Percentiles rank a stretch among this genome's conserved stretches.
These are phyloP conservation scores for Aspergillus biplanus DNA, from an alignment of 495 filamentous ascomycete genomes.

Conservation along the genomic window DNA sequence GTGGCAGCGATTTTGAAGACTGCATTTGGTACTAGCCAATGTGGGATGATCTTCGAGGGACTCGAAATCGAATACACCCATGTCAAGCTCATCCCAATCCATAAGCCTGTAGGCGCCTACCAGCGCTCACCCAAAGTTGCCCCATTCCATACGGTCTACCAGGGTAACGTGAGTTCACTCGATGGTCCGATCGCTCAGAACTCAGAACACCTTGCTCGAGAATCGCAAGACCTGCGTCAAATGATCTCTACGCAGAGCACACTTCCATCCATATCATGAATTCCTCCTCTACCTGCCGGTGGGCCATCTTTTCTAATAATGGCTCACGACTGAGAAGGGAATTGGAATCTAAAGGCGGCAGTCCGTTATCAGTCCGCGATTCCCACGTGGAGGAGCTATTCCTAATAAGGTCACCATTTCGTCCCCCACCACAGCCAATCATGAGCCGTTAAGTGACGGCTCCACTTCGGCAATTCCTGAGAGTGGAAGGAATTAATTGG, in stretches of 20 bases:
- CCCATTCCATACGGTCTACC: constrained; percentile 6
- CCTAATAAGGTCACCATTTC: constrained; percentile 18
- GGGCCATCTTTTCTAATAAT: background rate
- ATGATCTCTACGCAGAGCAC: too few species aligned
- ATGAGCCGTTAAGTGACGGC: background rate
- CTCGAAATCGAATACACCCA: constrained; percentile 20
- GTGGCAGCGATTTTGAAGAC: constrained; percentile 4
- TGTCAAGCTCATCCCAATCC: constrained; percentile 19
- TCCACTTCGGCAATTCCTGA: background rate
- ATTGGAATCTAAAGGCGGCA: background rate
- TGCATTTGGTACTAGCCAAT: constrained; percentile 10
- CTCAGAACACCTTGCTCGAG: too few species aligned
- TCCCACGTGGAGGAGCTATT: constrained; percentile 9
- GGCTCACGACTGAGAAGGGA: background rate
- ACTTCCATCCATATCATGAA: background rate
- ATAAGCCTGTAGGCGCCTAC: background rate
- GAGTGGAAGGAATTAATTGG: too few species aligned
- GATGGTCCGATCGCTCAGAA: constrained; percentile 1
- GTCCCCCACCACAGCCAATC: constrained; percentile 1
- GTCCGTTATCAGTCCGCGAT: background rate
- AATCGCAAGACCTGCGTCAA: too few species aligned
- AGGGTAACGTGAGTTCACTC: constrained; percentile 15
- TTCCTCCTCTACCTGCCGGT: background rate
- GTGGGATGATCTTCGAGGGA: constrained; percentile 20
- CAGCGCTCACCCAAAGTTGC: background rate